Percentiles rank a stretch among this genome's conserved stretches.
phyloP scores from a whole-genome alignment of 306 rosid genomes.

The Dalbergia cultrata region DNA sequence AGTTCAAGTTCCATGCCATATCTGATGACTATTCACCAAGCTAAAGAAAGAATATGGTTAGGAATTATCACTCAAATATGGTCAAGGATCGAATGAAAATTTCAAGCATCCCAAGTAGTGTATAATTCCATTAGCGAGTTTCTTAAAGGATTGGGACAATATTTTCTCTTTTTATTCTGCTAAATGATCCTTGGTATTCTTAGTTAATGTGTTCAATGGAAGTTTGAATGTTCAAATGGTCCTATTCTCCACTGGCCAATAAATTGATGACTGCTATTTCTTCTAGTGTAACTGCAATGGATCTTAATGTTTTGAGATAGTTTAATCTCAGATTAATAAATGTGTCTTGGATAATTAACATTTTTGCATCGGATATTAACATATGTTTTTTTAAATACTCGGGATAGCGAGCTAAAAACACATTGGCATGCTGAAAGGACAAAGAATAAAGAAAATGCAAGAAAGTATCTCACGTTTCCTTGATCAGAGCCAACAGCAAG shows the following conservation, averaged over 20 bases:
- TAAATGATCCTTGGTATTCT: constrained; percentile 7
- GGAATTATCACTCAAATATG: constrained; percentile 8
- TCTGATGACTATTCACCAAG: constrained; percentile 11
- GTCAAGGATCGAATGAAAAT: constrained; percentile 4
- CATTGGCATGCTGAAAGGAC: neutral
- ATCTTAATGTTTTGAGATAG: neutral
- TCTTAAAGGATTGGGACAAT: constrained; percentile 22
- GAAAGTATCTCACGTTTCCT: constrained; percentile 77
- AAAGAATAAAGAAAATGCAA: constrained; percentile 2
- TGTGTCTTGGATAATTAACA: constrained; percentile 9
- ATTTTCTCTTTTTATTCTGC: neutral
- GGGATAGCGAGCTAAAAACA: neutral
- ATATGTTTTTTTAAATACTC: neutral
- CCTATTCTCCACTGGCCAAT: too few relatives aligned
- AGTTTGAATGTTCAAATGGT: neutral
- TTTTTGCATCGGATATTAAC: neutral
- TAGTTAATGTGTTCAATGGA: constrained; percentile 3
- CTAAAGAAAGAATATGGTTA: neutral
- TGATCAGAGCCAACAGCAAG: constrained; percentile 93
- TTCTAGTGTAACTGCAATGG: neutral
- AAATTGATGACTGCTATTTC: too few relatives aligned
- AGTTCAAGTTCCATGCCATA: neutral
- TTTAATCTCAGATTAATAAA: neutral
- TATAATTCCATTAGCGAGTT: constrained; percentile 5
- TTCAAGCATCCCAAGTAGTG: neutral